phyloP scores from a whole-genome alignment of 2,329 filamentous ascomycete species.

The Tolypocladium album region DNA sequence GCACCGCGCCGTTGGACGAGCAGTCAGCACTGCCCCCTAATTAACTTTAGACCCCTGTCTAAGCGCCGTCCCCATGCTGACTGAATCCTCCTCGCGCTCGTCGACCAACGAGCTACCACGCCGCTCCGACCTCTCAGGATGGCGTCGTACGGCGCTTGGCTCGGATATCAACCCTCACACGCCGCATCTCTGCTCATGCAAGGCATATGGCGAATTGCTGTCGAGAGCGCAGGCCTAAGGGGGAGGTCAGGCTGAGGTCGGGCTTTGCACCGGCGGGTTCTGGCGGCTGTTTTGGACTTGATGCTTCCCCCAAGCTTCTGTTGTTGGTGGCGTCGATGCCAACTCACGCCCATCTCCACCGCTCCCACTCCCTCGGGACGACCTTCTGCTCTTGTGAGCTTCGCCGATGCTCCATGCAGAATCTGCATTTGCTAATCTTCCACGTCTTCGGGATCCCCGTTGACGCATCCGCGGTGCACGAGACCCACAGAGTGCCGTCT shows the following conservation, averaged over 20 bases:
- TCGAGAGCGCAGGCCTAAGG: background rate
- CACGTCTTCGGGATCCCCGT: background rate
- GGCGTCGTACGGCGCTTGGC: background rate
- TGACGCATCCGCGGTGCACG: background rate
- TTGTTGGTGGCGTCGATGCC: background rate
- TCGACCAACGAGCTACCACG: conserved; percentile 5
- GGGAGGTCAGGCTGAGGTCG: background rate
- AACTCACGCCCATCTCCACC: background rate
- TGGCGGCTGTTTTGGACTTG: background rate
- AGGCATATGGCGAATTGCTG: background rate
- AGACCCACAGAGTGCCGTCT: background rate
- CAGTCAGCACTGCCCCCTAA: background rate
- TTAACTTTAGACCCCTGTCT: conserved; percentile 6
- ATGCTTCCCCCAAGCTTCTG: background rate
- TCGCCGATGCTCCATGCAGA: background rate
- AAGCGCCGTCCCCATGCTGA: conserved; percentile 6
- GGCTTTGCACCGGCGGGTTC: background rate
- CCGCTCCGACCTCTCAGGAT: conserved; percentile 1
- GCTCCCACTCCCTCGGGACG: background rate
- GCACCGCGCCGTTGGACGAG: background rate
- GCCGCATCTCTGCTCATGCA: background rate
- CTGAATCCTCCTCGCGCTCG: conserved; percentile 6
- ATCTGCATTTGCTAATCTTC: background rate
- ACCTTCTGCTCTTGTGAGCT: background rate
- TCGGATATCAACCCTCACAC: background rate